Conservation (phyloP, 2,329 filamentous ascomycete species). For the Madurella fahalii region DNA sequence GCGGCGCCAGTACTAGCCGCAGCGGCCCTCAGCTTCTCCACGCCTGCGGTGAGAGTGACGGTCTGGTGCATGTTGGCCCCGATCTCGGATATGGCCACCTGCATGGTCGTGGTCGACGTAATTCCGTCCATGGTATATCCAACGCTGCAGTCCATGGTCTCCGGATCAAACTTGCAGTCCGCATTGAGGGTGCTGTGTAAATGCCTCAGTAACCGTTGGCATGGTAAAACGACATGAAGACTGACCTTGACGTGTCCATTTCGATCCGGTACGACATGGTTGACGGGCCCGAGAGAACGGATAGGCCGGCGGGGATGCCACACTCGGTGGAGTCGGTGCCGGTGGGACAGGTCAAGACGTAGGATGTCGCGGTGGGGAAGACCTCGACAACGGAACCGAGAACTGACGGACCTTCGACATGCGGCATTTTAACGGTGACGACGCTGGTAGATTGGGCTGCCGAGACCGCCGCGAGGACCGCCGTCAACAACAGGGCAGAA, state of each 20-base stretch:
- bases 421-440: constrained; percentile 21
- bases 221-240: neutral
- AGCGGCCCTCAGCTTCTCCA: constrained; percentile 23
- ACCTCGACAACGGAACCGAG: constrained; percentile 26
- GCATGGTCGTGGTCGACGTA: neutral
- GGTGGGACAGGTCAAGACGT: constrained; percentile 23
- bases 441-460: constrained; percentile 13
- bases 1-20: constrained; percentile 12
- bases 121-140: neutral
- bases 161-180: constrained; percentile 11
- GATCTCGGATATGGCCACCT: no score
- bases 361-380: constrained; percentile 24
- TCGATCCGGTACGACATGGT: constrained; percentile 17
- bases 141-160: constrained; percentile 1
- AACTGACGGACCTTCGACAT: constrained; percentile 16
- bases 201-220: neutral
- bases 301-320: constrained; percentile 18
- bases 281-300: constrained; percentile 22
- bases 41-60: constrained; percentile 19
- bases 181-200: constrained; percentile 11
- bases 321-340: constrained; percentile 18
- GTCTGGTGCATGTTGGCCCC: neutral
- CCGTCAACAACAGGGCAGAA: constrained; percentile 9
- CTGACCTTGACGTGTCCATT: constrained; percentile 7
- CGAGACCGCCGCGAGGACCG: constrained; percentile 12